Percentiles rank a stretch among this genome's conserved stretches.
Evolutionary conservation across 306 rosid species (phyloP).

Genomic region (Quillaja saponaria): DNA sequence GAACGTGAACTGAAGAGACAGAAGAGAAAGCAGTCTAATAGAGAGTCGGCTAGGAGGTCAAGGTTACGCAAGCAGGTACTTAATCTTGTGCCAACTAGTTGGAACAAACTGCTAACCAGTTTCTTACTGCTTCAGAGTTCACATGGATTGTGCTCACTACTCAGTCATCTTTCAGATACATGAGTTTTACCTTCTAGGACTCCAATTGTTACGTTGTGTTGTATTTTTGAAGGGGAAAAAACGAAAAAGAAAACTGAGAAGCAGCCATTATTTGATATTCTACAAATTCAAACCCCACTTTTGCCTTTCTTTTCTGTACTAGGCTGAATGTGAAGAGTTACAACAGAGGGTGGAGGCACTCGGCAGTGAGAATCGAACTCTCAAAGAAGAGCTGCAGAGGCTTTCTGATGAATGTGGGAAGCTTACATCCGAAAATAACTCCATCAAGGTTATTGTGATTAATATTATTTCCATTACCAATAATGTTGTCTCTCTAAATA

Average conservation of each 20-base stretch:
- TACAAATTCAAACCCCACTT: neutral
- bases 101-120: too few species aligned
- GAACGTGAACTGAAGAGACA: slow-evolving; percentile 96
- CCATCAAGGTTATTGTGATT: slow-evolving; percentile 65
- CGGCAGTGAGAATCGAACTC: slow-evolving; percentile 67
- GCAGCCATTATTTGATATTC: neutral
- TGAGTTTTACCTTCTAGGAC: too few species aligned
- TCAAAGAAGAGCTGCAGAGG: slow-evolving; percentile 79
- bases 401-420: slow-evolving; percentile 87
- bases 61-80: slow-evolving; percentile 95
- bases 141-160: too few species aligned
- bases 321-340: slow-evolving; percentile 98
- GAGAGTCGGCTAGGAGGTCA: slow-evolving; percentile 99
- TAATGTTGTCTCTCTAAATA: neutral
- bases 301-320: slow-evolving; percentile 31
- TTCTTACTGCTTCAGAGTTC: too few species aligned
- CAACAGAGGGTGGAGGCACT: slow-evolving; percentile 79
- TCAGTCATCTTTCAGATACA: too few species aligned
- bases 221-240: too few species aligned
- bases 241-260: too few species aligned
- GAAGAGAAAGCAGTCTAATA: slow-evolving; percentile 94
- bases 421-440: slow-evolving; percentile 74
- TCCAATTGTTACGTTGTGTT: too few species aligned
- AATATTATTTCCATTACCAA: neutral
- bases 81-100: slow-evolving; percentile 9